phyloP scores from a whole-genome alignment of 73 alveolate species.

The Effrenium voratum region DNA sequence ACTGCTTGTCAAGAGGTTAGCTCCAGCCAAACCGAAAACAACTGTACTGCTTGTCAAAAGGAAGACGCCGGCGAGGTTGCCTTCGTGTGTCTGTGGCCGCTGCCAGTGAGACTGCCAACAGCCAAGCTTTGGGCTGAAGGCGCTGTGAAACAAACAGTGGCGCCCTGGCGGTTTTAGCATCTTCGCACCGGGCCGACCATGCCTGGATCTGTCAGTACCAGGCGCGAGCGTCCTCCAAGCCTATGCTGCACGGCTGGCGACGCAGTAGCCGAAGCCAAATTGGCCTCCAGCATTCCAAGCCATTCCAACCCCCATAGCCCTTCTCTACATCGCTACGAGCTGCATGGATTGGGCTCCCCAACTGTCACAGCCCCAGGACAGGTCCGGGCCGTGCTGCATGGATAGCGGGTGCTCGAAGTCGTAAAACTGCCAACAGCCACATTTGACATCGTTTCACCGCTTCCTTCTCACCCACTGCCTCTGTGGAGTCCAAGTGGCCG shows the following conservation, averaged over 20 bases:
- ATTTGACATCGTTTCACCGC: background rate
- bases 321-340: background rate
- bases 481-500: constrained; percentile 77
- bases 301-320: background rate
- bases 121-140: no score
- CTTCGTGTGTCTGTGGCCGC: no score
- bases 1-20: no score
- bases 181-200: no score
- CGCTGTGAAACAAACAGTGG: no score
- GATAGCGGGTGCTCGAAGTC: constrained; percentile 57
- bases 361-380: constrained; percentile 86
- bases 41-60: no score
- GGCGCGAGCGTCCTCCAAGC: no score
- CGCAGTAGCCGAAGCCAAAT: constrained; percentile 78
- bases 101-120: no score
- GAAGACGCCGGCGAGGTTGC: no score
- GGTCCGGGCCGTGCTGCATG: constrained; percentile 55
- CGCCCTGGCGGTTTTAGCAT: no score
- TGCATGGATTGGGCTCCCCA: background rate
- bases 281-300: constrained; percentile 7
- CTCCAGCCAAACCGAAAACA: no score
- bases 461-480: background rate
- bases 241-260: constrained; percentile 47
- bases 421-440: constrained; percentile 23
- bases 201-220: no score